Base-by-base conservation (phyloP, 805 yeast genomes). In the Pichia eremophila region DNA sequence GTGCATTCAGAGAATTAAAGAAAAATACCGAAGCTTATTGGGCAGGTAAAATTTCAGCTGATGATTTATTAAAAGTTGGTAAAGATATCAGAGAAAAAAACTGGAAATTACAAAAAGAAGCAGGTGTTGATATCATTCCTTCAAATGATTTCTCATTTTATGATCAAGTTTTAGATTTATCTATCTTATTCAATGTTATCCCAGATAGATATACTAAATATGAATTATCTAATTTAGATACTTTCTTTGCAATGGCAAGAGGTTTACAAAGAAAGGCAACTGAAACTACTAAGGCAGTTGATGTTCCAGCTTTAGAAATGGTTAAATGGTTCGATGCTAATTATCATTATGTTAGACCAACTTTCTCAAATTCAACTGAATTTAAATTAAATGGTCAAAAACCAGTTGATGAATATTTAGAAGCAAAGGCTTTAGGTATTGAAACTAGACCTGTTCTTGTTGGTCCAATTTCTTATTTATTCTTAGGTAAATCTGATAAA, bases 271-370 rank as follows among this genome's bases (percentile, higher is more conserved):
- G 93, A 76, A 83, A 85, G 72, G 95, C 95, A 58, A 85, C 95
- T 58, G 95, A 84, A 61, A 66, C 89, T 57, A 69, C 81, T 53
- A 78, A 83, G 61, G 95, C 95, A 59, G 96, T 93, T 61, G 99
- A 93, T 72, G 99, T 93, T 53, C 91, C 98, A 55, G 99, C 99
- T 63, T 79, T 88, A 69, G 95, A 93, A 81, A 93, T 93, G 99
- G 99, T 93, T 62, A 93, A 93, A 79, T 93, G 99, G 99, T 93
- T 93, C 63, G 99, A 93, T 74, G 86, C 97, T 57, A 93, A 93
- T 88, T 93, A 93, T 87, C 99, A 93, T 75, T 93, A 93, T 72
- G 98, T 93, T 65, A 87, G 99, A 79, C 99, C 99, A 72, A 93
- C 99, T 59, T 90, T 93, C 79, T 85, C 96, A 49, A 82, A 89